phyloP scores from a whole-genome alignment of 257 asterid species.

The Scutellaria baicalensis region DNA sequence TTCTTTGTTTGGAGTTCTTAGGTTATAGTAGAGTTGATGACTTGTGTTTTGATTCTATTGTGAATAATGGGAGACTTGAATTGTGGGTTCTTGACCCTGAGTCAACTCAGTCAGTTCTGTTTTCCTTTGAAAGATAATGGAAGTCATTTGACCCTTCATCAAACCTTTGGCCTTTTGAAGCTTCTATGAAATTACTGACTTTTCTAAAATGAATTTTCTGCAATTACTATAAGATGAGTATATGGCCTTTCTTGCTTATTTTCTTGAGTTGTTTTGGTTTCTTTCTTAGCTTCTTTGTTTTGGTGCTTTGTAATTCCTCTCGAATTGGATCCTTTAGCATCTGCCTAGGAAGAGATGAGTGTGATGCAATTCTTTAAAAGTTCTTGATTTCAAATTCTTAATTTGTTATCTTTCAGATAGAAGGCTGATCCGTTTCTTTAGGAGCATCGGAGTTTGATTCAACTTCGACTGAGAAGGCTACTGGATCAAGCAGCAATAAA shows the following conservation, averaged over 20 bases:
- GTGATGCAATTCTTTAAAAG: not conserved
- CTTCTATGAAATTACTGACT: not conserved
- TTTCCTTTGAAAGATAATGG: not conserved
- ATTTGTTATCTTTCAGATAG: not conserved
- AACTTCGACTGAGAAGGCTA: constrained; percentile 5
- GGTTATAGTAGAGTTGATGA: not conserved
- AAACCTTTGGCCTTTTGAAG: not conserved
- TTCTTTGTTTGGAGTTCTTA: not conserved
- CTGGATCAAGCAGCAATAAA: too few relatives aligned
- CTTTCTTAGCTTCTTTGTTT: not conserved
- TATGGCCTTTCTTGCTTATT: not conserved
- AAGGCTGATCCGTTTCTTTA: too few relatives aligned
- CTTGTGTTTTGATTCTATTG: not conserved
- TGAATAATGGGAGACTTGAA: not conserved
- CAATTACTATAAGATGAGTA: not conserved
- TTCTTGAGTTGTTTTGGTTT: too few relatives aligned
- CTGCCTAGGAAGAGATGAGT: not conserved
- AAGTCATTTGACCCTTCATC: constrained; percentile 16
- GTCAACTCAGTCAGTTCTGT: constrained; percentile 13
- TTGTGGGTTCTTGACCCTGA: constrained; percentile 15
- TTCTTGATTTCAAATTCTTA: not conserved
- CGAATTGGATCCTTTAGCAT: not conserved
- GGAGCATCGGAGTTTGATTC: too few relatives aligned
- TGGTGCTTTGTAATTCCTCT: not conserved
- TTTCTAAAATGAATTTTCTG: not conserved